phyloP scores from a whole-genome alignment of 805 yeast genomes.

The Helenozyma rhizophorensis region DNA sequence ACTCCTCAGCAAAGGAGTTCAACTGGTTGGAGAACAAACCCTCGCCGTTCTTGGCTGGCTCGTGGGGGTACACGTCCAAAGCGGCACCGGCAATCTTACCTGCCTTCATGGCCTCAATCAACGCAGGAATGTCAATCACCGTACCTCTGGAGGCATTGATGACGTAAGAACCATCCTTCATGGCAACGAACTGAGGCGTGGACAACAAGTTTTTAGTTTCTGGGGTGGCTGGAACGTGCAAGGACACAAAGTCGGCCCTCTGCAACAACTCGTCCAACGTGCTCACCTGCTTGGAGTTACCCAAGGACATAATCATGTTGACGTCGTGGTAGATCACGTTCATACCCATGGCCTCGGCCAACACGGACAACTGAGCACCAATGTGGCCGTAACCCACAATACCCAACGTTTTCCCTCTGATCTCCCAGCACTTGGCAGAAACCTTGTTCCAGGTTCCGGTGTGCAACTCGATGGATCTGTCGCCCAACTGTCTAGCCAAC shows the following conservation, averaged over 20 bases:
- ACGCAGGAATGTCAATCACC: slow-evolving; percentile 92
- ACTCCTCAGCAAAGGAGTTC: slow-evolving; percentile 80
- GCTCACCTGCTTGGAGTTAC: slow-evolving; percentile 91
- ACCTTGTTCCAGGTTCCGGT: slow-evolving; percentile 98
- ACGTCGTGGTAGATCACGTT: slow-evolving; percentile 92
- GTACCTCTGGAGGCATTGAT: slow-evolving; percentile 98
- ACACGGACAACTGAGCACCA: slow-evolving; percentile 93
- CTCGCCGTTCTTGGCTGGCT: slow-evolving; percentile 96
- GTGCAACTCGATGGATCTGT: slow-evolving; percentile 93
- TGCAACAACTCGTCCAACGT: slow-evolving; percentile 78
- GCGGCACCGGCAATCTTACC: slow-evolving; percentile 98
- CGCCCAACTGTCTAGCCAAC: slow-evolving; percentile 94
- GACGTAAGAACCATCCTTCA: slow-evolving; percentile 94
- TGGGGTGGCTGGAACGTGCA: slow-evolving; percentile 91
- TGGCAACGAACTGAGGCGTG: slow-evolving; percentile 86
- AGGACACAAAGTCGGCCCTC: slow-evolving; percentile 81
- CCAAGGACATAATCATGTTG: slow-evolving; percentile 89
- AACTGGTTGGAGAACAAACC: slow-evolving; percentile 66
- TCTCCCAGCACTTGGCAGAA: slow-evolving; percentile 94
- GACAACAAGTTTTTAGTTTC: slow-evolving; percentile 91
- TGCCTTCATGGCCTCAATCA: slow-evolving; percentile 83
- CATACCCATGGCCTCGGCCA: slow-evolving; percentile 98
- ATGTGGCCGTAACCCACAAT: slow-evolving; percentile 98
- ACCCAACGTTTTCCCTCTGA: slow-evolving; percentile 96
- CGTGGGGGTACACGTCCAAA: slow-evolving; percentile 91